Base-by-base conservation (phyloP, 495 filamentous ascomycete species). In the Tuber umbilicatum region DNA sequence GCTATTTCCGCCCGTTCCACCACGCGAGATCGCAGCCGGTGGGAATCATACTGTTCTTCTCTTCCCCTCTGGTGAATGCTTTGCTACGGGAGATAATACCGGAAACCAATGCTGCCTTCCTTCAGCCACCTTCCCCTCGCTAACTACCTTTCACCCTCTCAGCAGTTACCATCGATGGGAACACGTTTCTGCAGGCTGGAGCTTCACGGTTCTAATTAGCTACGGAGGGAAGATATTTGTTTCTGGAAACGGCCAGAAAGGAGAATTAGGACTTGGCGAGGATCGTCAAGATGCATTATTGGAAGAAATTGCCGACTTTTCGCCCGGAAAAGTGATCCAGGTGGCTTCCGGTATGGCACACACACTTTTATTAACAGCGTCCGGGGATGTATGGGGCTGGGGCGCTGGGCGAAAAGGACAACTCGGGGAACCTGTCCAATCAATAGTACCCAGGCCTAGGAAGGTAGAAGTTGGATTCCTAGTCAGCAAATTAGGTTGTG, bases 21-120 rank as follows among this genome's bases (percentile, higher is more conserved):
- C 47, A 75, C 47, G 27, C 6, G 31, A 17, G 23, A 86, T 96
- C 45, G 88, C 84, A 73, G 90, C 91, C 14, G 94, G 94, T 27
- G 94, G 94, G 10, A 98, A 97, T 83, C 93, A 97, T 83, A 97
- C 93, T 0, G 83, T 97, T 5, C 75, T 97, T 6, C 83, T 95
- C 2, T 86, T 87, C 39, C 76, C 85, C 21, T 79, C 84, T 38
- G 91, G 91, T 9, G 71, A 79, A 23, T 84, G 92, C 17, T 91
- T 89, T 82, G 87, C 87, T 69, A 85, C 87, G n/a, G 93, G 94
- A 0, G 86, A 87, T 72, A 85, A 88, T 73, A 83, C 81, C 0
- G 86, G 87, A 76, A 89, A 89, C 17, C 85, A 89, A 70, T 89
- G 86, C 79, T 88, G 89, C 67, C 70, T 79, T 1, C 70, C 82